These are phyloP conservation scores for Terfezia claveryi DNA, from an alignment of 495 filamentous ascomycete species.

Conservation along the genomic window DNA sequence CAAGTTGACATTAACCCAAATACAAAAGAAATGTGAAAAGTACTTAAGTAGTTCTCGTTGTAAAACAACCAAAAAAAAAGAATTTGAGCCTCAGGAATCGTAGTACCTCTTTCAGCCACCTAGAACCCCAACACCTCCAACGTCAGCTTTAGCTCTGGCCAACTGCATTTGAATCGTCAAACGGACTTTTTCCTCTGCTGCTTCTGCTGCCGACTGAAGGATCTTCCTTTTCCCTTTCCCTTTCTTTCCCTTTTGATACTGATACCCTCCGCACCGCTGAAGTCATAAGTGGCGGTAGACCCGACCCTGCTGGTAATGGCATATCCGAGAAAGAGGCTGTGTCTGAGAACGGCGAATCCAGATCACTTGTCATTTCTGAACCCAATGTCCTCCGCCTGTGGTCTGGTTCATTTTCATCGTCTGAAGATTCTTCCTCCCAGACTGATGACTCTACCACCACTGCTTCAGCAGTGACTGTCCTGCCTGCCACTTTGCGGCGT, in stretches of 20 bases:
- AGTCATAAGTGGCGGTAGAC: not conserved
- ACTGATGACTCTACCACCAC: slow-evolving; percentile 12
- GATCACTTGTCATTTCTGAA: slow-evolving; percentile 17
- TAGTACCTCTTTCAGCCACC: too few relatives aligned
- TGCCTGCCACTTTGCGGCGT: slow-evolving; percentile 3
- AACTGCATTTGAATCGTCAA: slow-evolving; percentile 17
- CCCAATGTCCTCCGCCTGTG: slow-evolving; percentile 11
- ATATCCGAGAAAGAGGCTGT: slow-evolving; percentile 4
- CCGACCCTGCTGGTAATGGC: slow-evolving; percentile 6
- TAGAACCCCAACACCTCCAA: too few relatives aligned
- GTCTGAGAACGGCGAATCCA: slow-evolving; percentile 17
- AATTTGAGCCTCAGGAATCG: too few relatives aligned
- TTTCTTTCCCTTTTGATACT: slow-evolving; percentile 9
- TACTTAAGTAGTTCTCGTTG: too few relatives aligned
- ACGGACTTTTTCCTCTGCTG: slow-evolving; percentile 7
- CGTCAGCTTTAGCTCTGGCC: not conserved
- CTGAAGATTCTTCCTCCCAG: slow-evolving; percentile 12
- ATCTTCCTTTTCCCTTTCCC: not conserved
- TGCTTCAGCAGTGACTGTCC: slow-evolving; percentile 15
- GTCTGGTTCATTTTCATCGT: slow-evolving; percentile 4
- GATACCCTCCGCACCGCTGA: not conserved
- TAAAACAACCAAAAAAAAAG: too few relatives aligned
- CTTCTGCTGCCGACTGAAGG: too few relatives aligned
- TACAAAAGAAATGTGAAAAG: too few relatives aligned
- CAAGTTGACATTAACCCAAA: too few relatives aligned